Evolutionary conservation across 345 rosid species (phyloP), one percentile per base, ranked within the genome.

Genomic region (Bruguiera sexangula): DNA sequence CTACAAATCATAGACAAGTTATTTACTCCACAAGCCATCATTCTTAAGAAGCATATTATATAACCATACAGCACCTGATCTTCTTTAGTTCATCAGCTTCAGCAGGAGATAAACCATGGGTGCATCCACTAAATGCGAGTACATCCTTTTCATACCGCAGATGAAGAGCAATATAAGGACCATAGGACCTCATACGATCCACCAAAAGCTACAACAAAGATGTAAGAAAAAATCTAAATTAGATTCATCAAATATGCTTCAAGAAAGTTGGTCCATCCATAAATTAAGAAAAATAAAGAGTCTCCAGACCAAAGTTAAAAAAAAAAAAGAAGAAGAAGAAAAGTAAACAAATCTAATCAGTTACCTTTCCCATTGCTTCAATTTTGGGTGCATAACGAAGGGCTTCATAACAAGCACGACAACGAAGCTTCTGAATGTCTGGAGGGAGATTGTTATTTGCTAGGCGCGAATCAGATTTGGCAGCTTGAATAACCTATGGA

Each of bases 41-140:
- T 29, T 31, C 16, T 8, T 37, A 30, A 27, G 11, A 16, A 51
- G 53, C 34, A 58, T 24, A 69, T 15, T 21, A 53, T 48, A 63
- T 31, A 60, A 46, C 46, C 29, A 18, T 19, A 31, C 18, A 58
- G 24, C 75, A 89, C 98, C 98, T 87, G 69, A 94, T 89, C 51
- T 57, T 80, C 78, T 80, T 87, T 13, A 94, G 80, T 76, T 94
- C 98, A 72, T 86, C 86, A 62, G 96, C 93, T 85, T 94, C 97
- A 68, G 70, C 59, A 66, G 81, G 67, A 37, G 96, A 86, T 71
- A 91, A 82, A 80, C 82, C 96, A 43, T 91, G 86, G 3, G 88
- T 87, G 80, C 98, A 94, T 60, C 97, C 96, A 22, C 90, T 89
- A 60, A 94, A 94, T 24, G 98, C 93, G 62, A 91, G 85, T 93